Conservation (phyloP, 305 asterid genomes). For the Fraxinus sp. region DNA sequence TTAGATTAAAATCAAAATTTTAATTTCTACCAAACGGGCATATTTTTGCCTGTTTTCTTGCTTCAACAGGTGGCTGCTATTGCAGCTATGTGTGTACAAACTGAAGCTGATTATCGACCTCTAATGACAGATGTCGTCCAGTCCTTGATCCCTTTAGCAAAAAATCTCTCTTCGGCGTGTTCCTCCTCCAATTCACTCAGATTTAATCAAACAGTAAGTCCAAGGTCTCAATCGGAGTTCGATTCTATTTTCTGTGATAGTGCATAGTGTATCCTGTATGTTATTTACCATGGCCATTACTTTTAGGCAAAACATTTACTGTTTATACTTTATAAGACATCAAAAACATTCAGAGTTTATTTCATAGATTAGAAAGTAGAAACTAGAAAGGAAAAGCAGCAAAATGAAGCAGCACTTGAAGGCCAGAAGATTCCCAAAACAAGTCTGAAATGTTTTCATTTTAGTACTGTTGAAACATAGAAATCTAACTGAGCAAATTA, state of each 20-base stretch:
- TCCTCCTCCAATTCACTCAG: constrained; percentile 42
- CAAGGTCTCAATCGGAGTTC: constrained; percentile 13
- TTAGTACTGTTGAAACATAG: not conserved
- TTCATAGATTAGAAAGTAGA: not conserved
- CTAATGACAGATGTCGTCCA: constrained; percentile 83
- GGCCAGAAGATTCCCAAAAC: not conserved
- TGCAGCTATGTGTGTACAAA: constrained; percentile 81
- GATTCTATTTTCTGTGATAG: not conserved
- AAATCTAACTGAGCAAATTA: not conserved
- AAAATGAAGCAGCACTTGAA: not conserved
- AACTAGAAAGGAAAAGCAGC: not conserved
- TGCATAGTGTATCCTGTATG: not conserved
- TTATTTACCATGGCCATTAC: not conserved
- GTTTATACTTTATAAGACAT: not conserved
- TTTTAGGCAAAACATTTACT: not conserved
- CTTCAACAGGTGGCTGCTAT: constrained; percentile 70
- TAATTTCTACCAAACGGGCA: too few relatives aligned
- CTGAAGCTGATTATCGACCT: constrained; percentile 84
- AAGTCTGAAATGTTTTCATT: not conserved
- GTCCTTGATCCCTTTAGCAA: constrained; percentile 72
- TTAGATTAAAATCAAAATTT: too few relatives aligned
- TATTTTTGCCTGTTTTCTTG: not conserved
- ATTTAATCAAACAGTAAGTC: constrained; percentile 37
- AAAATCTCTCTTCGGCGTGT: constrained; percentile 37
- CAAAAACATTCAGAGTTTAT: not conserved